phyloP scores from a whole-genome alignment of 2,329 filamentous ascomycete genomes.

The Nemania sp. region DNA sequence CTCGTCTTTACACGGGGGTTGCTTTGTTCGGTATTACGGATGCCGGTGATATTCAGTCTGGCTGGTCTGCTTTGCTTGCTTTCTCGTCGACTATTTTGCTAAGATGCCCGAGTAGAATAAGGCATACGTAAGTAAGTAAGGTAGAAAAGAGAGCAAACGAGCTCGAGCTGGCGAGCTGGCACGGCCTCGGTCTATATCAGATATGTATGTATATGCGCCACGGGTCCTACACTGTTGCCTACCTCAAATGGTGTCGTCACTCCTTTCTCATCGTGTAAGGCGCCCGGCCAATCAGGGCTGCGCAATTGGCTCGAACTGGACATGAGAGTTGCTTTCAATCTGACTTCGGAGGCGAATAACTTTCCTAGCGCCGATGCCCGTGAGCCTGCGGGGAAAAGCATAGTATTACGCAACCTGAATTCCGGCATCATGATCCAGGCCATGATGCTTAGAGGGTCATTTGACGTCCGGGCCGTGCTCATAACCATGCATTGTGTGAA shows the following conservation, averaged over 20 bases:
- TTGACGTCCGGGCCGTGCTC: not conserved
- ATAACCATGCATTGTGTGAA: not conserved
- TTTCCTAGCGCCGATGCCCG: constrained; percentile 2
- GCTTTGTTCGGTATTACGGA: not conserved
- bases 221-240: not conserved
- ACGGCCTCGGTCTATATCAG: not conserved
- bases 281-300: constrained; percentile 26
- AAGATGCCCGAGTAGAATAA: too few relatives aligned
- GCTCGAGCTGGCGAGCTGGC: not conserved
- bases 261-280: constrained; percentile 21
- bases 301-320: constrained; percentile 7
- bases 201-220: constrained; percentile 9
- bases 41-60: not conserved
- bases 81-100: not conserved
- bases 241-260: constrained; percentile 41
- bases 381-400: constrained; percentile 19
- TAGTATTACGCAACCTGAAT: constrained; percentile 24
- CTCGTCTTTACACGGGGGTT: not conserved
- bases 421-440: not conserved
- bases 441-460: not conserved
- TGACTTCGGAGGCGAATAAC: constrained; percentile 18
- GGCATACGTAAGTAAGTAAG: not conserved
- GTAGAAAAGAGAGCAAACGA: not conserved
- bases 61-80: not conserved
- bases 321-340: constrained; percentile 13